These are phyloP conservation scores for Maudiozyma saulgeensis DNA, from an alignment of 805 yeast species.

Conservation along the genomic window DNA sequence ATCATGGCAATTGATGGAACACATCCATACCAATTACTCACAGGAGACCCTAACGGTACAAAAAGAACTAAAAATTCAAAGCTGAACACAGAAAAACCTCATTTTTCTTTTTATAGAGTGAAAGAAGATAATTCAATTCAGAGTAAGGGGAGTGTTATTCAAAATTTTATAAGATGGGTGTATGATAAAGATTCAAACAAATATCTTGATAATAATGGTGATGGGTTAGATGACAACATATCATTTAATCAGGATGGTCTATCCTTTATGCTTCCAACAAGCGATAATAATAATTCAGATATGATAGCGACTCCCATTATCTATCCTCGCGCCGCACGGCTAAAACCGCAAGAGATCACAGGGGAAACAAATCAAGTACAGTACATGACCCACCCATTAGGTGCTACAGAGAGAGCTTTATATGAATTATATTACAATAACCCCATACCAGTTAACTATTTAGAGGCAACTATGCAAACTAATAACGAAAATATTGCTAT, in stretches of 20 bases:
- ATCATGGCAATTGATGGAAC: slow-evolving; percentile 18
- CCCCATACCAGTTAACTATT: slow-evolving; percentile 7
- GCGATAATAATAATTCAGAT: too few relatives aligned
- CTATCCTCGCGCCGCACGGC: not conserved
- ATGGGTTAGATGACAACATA: not conserved
- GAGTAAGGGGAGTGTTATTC: not conserved
- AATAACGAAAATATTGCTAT: not conserved
- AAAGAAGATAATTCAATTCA: not conserved
- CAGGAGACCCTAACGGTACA: not conserved
- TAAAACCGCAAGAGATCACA: not conserved
- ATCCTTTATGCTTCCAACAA: not conserved
- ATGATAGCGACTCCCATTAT: not conserved
- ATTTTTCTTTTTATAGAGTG: not conserved
- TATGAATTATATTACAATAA: slow-evolving; percentile 5
- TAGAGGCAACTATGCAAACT: not conserved
- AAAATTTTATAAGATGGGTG: not conserved
- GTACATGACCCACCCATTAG: not conserved
- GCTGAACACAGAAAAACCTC: not conserved
- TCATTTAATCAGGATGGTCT: not conserved
- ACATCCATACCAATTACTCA: slow-evolving; percentile 22
- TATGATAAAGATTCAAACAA: not conserved
- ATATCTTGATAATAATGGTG: not conserved
- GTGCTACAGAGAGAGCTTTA: not conserved
- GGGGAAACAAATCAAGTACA: not conserved
- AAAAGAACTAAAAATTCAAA: not conserved